Percentiles rank a stretch among this genome's conserved stretches.
Evolutionary conservation across 2,329 filamentous ascomycete species (phyloP).

Genomic region (Onygenales sp.): DNA sequence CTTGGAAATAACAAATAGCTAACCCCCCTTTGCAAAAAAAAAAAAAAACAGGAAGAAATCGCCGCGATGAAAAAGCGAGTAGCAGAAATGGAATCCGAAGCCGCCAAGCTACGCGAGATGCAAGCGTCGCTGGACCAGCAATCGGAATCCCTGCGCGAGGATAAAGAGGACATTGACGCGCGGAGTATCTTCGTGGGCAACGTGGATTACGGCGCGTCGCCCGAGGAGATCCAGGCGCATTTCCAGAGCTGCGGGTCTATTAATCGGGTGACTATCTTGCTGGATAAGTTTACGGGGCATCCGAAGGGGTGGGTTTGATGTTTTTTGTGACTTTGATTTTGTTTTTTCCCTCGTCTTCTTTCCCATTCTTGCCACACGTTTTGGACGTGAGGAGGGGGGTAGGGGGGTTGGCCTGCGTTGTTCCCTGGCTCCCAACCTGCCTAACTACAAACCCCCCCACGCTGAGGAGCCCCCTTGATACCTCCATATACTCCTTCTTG

Average conservation of each 20-base stretch:
- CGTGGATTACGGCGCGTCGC: conserved; percentile 93
- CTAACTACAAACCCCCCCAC: too few relatives aligned
- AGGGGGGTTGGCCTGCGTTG: background rate
- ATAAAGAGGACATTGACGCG: conserved; percentile 90
- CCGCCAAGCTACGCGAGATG: conserved; percentile 78
- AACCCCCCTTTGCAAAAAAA: background rate
- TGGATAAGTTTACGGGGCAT: conserved; percentile 98
- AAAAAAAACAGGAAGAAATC: conserved; percentile 59
- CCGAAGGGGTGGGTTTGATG: conserved; percentile 69
- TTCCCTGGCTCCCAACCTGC: too few relatives aligned
- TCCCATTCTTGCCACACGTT: background rate
- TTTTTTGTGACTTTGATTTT: too few relatives aligned
- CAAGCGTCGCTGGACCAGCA: conserved; percentile 78
- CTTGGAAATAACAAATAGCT: background rate
- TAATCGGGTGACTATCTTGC: conserved; percentile 91
- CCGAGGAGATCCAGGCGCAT: conserved; percentile 96
- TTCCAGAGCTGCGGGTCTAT: conserved; percentile 97
- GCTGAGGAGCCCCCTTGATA: too few relatives aligned
- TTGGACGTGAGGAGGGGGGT: background rate
- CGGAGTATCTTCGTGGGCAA: conserved; percentile 98
- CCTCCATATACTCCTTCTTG: too few relatives aligned
- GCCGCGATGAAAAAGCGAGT: conserved; percentile 78
- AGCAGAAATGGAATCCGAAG: conserved; percentile 85
- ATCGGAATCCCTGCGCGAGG: conserved; percentile 72
- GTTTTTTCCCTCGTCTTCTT: conserved; percentile 31